Percentiles rank a stretch among this genome's conserved stretches.
Evolutionary conservation across 805 yeast genomes (phyloP).

Genomic region (Sugiyamaella lignohabitans): DNA sequence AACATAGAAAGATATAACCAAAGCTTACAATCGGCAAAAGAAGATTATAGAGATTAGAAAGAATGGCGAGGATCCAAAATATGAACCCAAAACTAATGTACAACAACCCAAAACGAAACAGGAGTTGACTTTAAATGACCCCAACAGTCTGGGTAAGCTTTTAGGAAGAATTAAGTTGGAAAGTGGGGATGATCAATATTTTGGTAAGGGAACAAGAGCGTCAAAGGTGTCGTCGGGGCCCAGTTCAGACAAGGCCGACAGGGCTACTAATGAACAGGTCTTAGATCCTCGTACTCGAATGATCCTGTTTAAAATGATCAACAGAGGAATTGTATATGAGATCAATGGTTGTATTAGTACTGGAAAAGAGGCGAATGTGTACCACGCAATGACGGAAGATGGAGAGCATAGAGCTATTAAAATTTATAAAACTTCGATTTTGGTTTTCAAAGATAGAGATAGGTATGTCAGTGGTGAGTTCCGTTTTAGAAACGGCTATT

Average conservation of each 20-base stretch:
- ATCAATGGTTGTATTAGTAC: slow-evolving; percentile 93
- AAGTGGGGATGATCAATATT: slow-evolving; percentile 15
- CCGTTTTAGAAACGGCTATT: slow-evolving; percentile 77
- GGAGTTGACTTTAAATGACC: slow-evolving; percentile 8
- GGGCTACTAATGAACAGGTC: slow-evolving; percentile 97
- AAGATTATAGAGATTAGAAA: slow-evolving; percentile 2
- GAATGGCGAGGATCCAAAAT: slow-evolving; percentile 2
- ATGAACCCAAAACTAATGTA: slow-evolving; percentile 10
- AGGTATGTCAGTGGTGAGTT: slow-evolving; percentile 95
- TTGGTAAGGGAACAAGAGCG: slow-evolving; percentile 20
- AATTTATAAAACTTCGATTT: slow-evolving; percentile 90
- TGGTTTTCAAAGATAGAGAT: slow-evolving; percentile 96
- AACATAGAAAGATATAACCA: slow-evolving; percentile 11
- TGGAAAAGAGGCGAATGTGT: slow-evolving; percentile 98
- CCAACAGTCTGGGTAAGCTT: slow-evolving; percentile 15
- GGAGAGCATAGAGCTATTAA: slow-evolving; percentile 72
- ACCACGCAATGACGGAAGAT: slow-evolving; percentile 53
- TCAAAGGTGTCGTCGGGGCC: slow-evolving; percentile 17
- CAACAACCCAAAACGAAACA: slow-evolving; percentile 7
- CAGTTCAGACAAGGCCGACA: slow-evolving; percentile 66
- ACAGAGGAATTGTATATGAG: slow-evolving; percentile 74
- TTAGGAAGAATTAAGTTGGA: slow-evolving; percentile 21
- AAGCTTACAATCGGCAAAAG: slow-evolving; percentile 16
- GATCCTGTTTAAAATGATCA: slow-evolving; percentile 74
- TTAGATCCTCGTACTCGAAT: slow-evolving; percentile 88